Evolutionary conservation across 2,329 filamentous ascomycete genomes (phyloP), one percentile per base, ranked within the genome.

Genomic region (Stachybotrys chartarum): DNA sequence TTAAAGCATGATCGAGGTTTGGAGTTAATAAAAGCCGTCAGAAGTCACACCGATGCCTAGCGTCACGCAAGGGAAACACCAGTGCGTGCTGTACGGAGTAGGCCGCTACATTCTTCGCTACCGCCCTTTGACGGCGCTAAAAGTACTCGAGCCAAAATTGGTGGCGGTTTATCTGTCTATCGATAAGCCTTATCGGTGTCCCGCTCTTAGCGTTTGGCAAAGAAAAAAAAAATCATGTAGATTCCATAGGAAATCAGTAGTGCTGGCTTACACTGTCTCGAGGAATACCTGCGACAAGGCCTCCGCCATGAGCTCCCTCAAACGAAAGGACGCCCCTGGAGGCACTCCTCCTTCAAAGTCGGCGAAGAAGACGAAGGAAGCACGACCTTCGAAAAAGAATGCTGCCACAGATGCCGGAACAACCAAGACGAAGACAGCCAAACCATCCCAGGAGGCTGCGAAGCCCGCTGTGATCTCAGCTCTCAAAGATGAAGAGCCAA

Each of bases 401-500:
- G 60, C 60, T 12, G 61, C 58, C 49, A 65, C 69, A 42, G 64
- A 68, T 64, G 64, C 64, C 54, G 68, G 68, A 51, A 56, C 65
- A 24, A 50, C 59, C 45, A 53, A 55, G 52, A 67, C 68, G 59
- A 44, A 55, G 53, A 59, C 56, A 53, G 60, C 75, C 54, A 73
- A 73, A 53, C 59, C 72, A 4, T 65, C 67, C 56, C 58, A 54
- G 54, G 46, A 57, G 50, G 60, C 56, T 52, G 66, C 53, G 24
- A 68, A 70, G 57, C 64, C 63, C 7, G 67, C 71, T 14, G 61
- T 75, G 32, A 68, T 81, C 54, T 78, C 79, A 44, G 67, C 75
- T 11, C 67, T 83, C 52, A 84, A 80, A 69, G 87, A 94, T 61
- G 94, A 97, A 61, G 94, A 97, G 68, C 86, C 86, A 39, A 80